Percentiles rank a stretch among this genome's conserved stretches.
Conservation (phyloP, 148 eudicot species). For the Amaranthus hypochondriacus region DNA sequence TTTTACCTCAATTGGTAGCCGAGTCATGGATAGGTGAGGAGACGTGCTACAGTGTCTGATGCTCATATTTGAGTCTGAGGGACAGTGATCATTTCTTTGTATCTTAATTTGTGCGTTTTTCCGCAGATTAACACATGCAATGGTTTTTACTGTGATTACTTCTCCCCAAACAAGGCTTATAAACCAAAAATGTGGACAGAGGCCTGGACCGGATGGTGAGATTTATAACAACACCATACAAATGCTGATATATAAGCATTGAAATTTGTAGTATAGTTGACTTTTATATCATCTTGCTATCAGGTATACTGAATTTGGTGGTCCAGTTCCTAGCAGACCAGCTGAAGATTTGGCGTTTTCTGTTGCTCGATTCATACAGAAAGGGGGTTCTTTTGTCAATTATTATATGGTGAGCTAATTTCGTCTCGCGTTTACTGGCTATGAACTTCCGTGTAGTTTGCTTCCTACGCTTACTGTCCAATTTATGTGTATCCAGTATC, state of each 20-base stretch:
- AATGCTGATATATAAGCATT: neutral
- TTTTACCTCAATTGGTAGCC: no score
- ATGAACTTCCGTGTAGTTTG: neutral
- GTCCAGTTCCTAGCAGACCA: constrained; percentile 71
- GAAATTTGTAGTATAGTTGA: neutral
- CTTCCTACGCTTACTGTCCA: neutral
- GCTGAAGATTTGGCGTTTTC: constrained; percentile 83
- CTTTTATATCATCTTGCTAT: constrained; percentile 8
- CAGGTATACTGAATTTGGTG: constrained; percentile 89
- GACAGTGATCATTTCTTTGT: neutral
- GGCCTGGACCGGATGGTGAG: constrained; percentile 89
- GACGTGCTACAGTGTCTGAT: no score
- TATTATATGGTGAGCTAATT: constrained; percentile 70
- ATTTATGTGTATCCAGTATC: constrained; percentile 44
- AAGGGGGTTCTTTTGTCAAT: constrained; percentile 74
- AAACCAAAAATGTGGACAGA: constrained; percentile 95
- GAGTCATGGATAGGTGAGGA: no score
- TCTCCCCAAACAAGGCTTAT: constrained; percentile 75
- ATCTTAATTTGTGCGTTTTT: constrained; percentile 9
- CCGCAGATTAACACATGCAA: constrained; percentile 84
- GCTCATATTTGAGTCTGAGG: no score
- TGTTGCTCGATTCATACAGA: constrained; percentile 81
- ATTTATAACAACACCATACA: neutral
- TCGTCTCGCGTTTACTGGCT: constrained; percentile 3
- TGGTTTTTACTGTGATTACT: constrained; percentile 83